Evolutionary conservation across 208 protist genomes (phyloP), one percentile per base, ranked within the genome.

Genomic region (Trypanosoma grayi): DNA sequence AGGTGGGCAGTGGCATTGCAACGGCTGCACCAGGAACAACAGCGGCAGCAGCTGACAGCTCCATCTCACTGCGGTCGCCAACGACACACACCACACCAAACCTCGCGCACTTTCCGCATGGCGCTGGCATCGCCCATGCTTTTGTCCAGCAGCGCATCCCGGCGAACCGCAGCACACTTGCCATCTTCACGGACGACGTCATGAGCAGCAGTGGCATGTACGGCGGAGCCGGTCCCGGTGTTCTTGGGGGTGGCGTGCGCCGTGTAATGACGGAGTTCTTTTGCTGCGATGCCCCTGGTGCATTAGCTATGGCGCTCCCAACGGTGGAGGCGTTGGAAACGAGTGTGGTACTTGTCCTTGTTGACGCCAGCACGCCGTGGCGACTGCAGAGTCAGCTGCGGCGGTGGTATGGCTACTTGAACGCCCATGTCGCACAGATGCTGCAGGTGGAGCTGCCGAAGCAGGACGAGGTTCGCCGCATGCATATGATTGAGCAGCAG

Each of bases 211-310:
- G 28, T 33, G 36, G 50, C 43, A 2, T 14, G 33, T 44, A 37
- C 31, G 54, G 43, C 18, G 31, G 58, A 14, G 28, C 22, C 45
- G 41, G 27, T 41, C 18, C 50, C 2, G 20, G 20, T 24, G 34
- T 5, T 47, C 14, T 34, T 22, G 6, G 46, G 9, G 25, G 31
- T 22, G 47, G 34, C 27, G 53, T 24, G 51, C 43, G 37, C 20
- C 34, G 70, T 20, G 68, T 72, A 27, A 71, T 73, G 4, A 77
- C 77, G 9, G 89, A 92, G 62, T 92, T 91, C 44, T 95, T 88
- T 57, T 92, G 85, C 68, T 95, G 89, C 59, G 89, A 95, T 70
- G 75, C 67, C 20, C 73, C 77, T 3, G 85, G 84, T 43, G 84
- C 81, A 24, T 70, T 95, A n/a, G 27, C 75, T 31, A 75, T 74